These are phyloP conservation scores for Coniochaeta hoffmannii DNA, from an alignment of 2,329 filamentous ascomycete genomes.

Conservation along the genomic window DNA sequence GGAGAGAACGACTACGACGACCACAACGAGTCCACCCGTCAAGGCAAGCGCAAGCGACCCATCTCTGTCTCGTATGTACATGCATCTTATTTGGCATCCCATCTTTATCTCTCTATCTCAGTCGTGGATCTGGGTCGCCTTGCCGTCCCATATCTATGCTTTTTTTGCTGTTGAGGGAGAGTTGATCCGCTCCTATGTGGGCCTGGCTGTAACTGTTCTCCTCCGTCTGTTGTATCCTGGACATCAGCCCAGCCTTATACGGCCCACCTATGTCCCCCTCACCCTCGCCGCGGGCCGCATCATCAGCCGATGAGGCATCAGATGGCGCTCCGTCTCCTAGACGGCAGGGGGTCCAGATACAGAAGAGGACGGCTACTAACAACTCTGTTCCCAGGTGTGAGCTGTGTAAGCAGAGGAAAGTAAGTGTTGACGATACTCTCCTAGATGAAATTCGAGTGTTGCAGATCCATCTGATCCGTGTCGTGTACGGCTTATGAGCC, in stretches of 20 bases:
- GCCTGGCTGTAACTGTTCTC: background rate
- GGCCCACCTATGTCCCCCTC: background rate
- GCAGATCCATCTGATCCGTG: background rate
- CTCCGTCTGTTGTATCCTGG: slow-evolving; percentile 5
- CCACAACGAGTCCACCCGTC: slow-evolving; percentile 28
- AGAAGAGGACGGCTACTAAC: slow-evolving; percentile 21
- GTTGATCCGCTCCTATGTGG: background rate
- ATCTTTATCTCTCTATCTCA: background rate
- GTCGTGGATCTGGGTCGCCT: slow-evolving; percentile 1
- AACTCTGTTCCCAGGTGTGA: slow-evolving; percentile 50
- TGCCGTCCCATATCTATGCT: slow-evolving; percentile 3
- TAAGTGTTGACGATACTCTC: slow-evolving; percentile 26
- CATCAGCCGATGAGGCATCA: slow-evolving; percentile 8
- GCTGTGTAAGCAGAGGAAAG: slow-evolving; percentile 75
- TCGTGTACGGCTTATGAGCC: background rate
- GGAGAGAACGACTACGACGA: slow-evolving; percentile 36
- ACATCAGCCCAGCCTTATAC: slow-evolving; percentile 1
- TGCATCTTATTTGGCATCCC: slow-evolving; percentile 8
- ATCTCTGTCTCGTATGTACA: slow-evolving; percentile 51
- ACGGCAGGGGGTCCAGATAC: slow-evolving; percentile 6
- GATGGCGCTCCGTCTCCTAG: slow-evolving; percentile 2
- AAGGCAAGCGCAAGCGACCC: slow-evolving; percentile 51
- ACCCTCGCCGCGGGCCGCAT: slow-evolving; percentile 4
- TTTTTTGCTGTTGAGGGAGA: background rate
- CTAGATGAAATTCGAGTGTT: background rate